Evolutionary conservation across 2,329 filamentous ascomycete species (phyloP).

Genomic region (Podosphaera xanthii): DNA sequence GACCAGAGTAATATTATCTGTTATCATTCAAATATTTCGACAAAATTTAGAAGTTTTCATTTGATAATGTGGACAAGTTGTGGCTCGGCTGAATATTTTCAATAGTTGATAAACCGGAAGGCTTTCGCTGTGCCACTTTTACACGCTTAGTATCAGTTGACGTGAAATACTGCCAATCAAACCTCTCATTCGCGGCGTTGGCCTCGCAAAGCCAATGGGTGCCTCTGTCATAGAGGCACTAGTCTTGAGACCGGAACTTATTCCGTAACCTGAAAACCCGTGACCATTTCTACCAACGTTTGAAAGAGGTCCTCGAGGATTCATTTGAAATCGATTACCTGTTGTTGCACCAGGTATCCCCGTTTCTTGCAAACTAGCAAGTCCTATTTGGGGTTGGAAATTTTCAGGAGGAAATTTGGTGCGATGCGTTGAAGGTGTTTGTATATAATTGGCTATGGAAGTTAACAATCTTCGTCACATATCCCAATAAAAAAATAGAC

Average conservation of each 20-base stretch:
- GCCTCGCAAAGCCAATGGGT: slow-evolving; percentile 5
- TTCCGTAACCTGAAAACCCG: slow-evolving; percentile 15
- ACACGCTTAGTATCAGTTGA: not conserved
- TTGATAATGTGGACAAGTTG: too few species aligned
- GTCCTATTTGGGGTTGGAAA: slow-evolving; percentile 5
- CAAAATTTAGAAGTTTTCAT: too few species aligned
- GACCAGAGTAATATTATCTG: too few species aligned
- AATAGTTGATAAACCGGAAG: slow-evolving; percentile 1
- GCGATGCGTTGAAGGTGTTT: slow-evolving; percentile 15
- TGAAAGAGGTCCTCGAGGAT: slow-evolving; percentile 9
- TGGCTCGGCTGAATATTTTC: not conserved
- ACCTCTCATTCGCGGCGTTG: slow-evolving; percentile 12
- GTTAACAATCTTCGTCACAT: not conserved
- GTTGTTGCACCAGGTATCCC: not conserved
- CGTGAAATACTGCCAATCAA: not conserved
- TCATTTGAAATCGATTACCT: slow-evolving; percentile 7
- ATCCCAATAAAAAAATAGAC: not conserved
- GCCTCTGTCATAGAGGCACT: slow-evolving; percentile 10
- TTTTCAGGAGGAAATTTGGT: slow-evolving; percentile 9
- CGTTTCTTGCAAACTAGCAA: slow-evolving; percentile 6
- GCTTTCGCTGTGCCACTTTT: slow-evolving; percentile 11
- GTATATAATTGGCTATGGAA: slow-evolving; percentile 8
- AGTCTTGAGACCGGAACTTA: slow-evolving; percentile 17
- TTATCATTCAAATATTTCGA: too few species aligned
- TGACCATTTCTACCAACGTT: slow-evolving; percentile 7